Conservation (phyloP, 139 green algal species). For the Eudorina sp. region DNA sequence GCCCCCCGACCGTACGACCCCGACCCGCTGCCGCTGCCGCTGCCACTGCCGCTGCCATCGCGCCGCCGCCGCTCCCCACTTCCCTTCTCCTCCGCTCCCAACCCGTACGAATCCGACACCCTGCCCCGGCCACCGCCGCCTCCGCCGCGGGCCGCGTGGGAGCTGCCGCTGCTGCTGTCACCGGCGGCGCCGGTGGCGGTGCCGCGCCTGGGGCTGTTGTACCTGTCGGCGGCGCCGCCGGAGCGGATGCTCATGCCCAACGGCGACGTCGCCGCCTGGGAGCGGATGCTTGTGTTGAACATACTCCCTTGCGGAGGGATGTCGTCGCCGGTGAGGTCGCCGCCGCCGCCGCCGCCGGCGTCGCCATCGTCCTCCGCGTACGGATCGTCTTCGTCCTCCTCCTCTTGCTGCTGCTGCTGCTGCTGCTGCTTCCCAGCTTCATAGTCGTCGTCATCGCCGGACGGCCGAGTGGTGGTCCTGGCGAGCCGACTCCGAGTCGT, state of each 20-base stretch:
- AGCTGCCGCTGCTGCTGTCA: slow-evolving; percentile 1
- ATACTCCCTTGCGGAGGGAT: not conserved
- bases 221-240: slow-evolving; percentile 24
- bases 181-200: not conserved
- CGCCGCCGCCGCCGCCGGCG: slow-evolving; percentile 9
- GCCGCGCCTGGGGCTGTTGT: not conserved
- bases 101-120: slow-evolving; percentile 10
- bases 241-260: slow-evolving; percentile 11
- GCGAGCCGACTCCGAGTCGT: not conserved
- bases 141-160: not conserved
- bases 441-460: not conserved
- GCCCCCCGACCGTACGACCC: no score
- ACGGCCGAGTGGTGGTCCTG: not conserved
- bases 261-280: slow-evolving; percentile 4
- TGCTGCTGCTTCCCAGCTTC: no score
- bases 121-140: not conserved
- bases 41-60: no score
- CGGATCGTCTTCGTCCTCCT: not conserved
- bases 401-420: no score
- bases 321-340: not conserved
- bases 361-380: not conserved
- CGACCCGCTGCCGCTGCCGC: no score
- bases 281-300: slow-evolving; percentile 33
- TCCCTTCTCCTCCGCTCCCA: not conserved
- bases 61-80: not conserved